These are phyloP conservation scores for Decorospora gaudefroyi DNA, from an alignment of 2,329 filamentous ascomycete genomes.

Conservation along the genomic window DNA sequence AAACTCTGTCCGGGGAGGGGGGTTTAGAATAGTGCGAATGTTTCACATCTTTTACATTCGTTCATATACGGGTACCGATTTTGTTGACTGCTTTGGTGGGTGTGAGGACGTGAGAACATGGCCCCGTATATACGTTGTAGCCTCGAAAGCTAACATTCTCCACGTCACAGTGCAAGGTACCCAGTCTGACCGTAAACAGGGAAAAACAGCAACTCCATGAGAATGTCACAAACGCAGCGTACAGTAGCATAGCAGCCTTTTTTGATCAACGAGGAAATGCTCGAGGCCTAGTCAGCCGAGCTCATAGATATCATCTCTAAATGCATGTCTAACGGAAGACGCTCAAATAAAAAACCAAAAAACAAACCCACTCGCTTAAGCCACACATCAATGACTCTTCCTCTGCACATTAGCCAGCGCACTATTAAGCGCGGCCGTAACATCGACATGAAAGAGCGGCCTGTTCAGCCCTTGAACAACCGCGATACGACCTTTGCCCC, in stretches of 20 bases:
- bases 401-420: slow-evolving; percentile 74
- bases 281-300: slow-evolving; percentile 2
- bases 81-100: no score
- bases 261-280: background rate
- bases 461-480: slow-evolving; percentile 83
- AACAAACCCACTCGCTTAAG: background rate
- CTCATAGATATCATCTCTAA: slow-evolving; percentile 3
- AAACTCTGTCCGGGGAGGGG: no score
- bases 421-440: slow-evolving; percentile 88
- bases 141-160: no score
- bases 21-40: no score
- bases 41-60: no score
- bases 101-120: no score
- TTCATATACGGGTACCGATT: no score
- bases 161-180: no score
- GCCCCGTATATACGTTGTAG: no score
- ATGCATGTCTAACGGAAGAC: background rate
- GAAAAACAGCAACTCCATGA: no score
- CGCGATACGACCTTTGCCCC: slow-evolving; percentile 48
- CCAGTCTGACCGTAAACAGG: no score
- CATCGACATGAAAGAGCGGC: slow-evolving; percentile 93
- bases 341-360: background rate
- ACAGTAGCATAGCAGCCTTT: background rate
- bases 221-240: no score
- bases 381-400: slow-evolving; percentile 38